Evolutionary conservation across 2,329 filamentous ascomycete species (phyloP).

Genomic region (Fusarium albidum): DNA sequence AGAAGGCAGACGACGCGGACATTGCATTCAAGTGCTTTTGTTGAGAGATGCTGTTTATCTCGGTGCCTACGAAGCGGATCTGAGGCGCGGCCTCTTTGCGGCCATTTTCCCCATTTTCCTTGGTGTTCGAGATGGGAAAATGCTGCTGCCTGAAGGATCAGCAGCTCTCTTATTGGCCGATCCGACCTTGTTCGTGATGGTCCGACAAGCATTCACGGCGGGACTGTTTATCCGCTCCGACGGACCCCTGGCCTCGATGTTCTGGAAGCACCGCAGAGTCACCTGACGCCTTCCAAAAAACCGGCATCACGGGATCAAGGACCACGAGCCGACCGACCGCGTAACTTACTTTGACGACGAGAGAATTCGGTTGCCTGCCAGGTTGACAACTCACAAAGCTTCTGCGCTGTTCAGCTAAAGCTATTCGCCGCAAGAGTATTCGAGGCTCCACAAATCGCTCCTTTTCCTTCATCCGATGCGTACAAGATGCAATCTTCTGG

Average conservation of each 20-base stretch:
- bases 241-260: neutral
- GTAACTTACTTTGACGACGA: neutral
- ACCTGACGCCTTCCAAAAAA: neutral
- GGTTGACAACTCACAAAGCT: neutral
- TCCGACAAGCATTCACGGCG: neutral
- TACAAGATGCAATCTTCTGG: neutral
- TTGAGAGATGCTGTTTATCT: conserved; percentile 36
- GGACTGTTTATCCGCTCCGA: conserved; percentile 7
- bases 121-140: conserved; percentile 29
- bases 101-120: conserved; percentile 33
- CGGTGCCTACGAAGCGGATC: conserved; percentile 44
- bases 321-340: neutral
- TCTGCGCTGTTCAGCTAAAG: neutral
- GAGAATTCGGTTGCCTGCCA: conserved; percentile 26
- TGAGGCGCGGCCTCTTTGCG: conserved; percentile 38
- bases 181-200: neutral
- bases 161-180: conserved; percentile 23
- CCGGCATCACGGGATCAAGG: neutral
- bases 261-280: neutral
- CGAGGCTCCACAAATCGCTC: neutral
- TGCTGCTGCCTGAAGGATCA: conserved; percentile 41
- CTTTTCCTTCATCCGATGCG: neutral
- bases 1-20: conserved; percentile 3
- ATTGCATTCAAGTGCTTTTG: conserved; percentile 34
- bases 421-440: neutral